phyloP scores from a whole-genome alignment of 257 asterid species.

The Eustoma russellianum region DNA sequence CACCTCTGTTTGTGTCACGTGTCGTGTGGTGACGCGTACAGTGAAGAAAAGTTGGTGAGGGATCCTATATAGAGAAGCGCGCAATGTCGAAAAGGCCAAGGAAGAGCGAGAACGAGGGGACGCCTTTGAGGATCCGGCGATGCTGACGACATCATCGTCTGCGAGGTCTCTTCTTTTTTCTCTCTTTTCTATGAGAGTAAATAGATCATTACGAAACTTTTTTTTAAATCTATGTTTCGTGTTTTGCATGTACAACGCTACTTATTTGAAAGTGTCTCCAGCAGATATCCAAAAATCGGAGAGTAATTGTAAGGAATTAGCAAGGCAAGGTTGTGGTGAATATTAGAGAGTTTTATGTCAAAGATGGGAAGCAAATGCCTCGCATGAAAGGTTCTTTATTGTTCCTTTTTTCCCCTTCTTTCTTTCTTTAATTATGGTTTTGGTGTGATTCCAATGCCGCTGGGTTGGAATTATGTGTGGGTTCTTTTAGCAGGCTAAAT shows the following conservation, averaged over 20 bases:
- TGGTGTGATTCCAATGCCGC: not conserved
- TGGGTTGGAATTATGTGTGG: too few relatives aligned
- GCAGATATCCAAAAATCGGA: conserved; percentile 74
- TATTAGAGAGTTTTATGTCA: conserved; percentile 68
- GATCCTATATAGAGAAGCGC: too few relatives aligned
- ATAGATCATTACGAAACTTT: not conserved
- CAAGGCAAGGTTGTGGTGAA: conserved; percentile 72
- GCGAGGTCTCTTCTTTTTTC: conserved; percentile 34
- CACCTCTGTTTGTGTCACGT: too few relatives aligned
- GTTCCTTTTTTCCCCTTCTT: not conserved
- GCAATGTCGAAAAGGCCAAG: conserved; percentile 52
- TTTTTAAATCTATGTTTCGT: not conserved
- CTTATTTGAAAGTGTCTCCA: not conserved
- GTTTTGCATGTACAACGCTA: not conserved
- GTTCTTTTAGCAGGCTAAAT: too few relatives aligned
- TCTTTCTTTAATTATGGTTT: not conserved
- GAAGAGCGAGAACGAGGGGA: conserved; percentile 43
- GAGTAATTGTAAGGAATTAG: conserved; percentile 82
- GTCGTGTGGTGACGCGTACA: too few relatives aligned
- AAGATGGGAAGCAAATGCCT: conserved; percentile 82
- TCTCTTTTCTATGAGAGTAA: not conserved
- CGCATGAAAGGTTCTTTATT: conserved; percentile 60
- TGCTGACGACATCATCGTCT: conserved; percentile 31
- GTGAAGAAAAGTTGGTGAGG: too few relatives aligned
- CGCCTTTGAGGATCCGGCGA: conserved; percentile 43